These are phyloP conservation scores for Eremothecium sinecaudum DNA, from an alignment of 1,139 yeast genomes.

Conservation along the genomic window DNA sequence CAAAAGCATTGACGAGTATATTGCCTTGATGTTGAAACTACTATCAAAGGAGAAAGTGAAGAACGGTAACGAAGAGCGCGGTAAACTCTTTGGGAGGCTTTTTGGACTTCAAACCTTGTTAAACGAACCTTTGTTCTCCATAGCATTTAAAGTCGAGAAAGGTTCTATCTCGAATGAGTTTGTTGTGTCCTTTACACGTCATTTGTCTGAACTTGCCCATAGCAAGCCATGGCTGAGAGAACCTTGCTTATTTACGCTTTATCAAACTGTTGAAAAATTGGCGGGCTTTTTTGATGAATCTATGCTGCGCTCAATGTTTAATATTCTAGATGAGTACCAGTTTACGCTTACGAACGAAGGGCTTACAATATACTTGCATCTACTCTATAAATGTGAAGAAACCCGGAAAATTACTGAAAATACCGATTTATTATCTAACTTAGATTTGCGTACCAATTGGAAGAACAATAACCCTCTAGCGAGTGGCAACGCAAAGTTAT, in stretches of 20 bases:
- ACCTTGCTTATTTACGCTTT: slow-evolving; percentile 63
- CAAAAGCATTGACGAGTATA: slow-evolving; percentile 26
- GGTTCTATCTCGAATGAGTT: slow-evolving; percentile 29
- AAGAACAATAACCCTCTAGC: slow-evolving; percentile 62
- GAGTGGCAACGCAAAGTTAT: slow-evolving; percentile 50
- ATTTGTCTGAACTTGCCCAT: slow-evolving; percentile 50
- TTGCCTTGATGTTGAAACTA: slow-evolving; percentile 30
- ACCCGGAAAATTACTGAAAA: slow-evolving; percentile 2
- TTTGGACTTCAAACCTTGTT: slow-evolving; percentile 76
- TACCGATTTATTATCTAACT: slow-evolving; percentile 24
- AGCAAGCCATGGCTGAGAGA: slow-evolving; percentile 82
- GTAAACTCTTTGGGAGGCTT: slow-evolving; percentile 69
- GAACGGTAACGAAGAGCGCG: slow-evolving; percentile 77
- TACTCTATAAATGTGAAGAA: slow-evolving; percentile 24
- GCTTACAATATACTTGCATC: slow-evolving; percentile 55
- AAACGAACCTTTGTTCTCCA: slow-evolving; percentile 38
- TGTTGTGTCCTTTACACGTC: slow-evolving; percentile 35
- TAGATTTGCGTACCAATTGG: slow-evolving; percentile 42
- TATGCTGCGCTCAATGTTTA: slow-evolving; percentile 32
- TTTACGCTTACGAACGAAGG: slow-evolving; percentile 72
- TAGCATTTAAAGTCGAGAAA: slow-evolving; percentile 32
- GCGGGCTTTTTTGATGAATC: slow-evolving; percentile 18
- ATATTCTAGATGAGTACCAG: slow-evolving; percentile 42
- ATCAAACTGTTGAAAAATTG: slow-evolving; percentile 39
- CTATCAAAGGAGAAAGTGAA: slow-evolving; percentile 35